Percentiles rank a stretch among this genome's conserved stretches.
These are phyloP conservation scores for Thermochaetoides thermophila DNA, from an alignment of 495 filamentous ascomycete species.

Conservation along the genomic window DNA sequence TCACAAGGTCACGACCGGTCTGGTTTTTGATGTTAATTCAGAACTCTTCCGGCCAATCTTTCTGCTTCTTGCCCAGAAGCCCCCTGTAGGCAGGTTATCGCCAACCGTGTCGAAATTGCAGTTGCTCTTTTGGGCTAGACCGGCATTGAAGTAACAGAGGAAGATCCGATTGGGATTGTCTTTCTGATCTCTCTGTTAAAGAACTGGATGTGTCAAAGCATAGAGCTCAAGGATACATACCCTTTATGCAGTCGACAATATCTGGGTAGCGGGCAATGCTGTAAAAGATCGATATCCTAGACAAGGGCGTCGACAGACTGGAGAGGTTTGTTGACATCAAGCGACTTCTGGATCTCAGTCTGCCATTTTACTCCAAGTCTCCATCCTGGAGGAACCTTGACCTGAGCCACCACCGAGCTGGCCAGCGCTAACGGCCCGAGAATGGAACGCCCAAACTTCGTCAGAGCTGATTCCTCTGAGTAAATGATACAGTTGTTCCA, in stretches of 20 bases:
- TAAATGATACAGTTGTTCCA: too few species aligned
- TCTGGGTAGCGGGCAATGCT: conserved; percentile 4
- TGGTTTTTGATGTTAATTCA: conserved; percentile 46
- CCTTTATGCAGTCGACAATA: conserved; percentile 9
- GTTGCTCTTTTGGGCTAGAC: conserved; percentile 42
- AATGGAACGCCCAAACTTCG: too few species aligned
- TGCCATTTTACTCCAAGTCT: conserved; percentile 10
- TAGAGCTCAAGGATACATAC: too few species aligned
- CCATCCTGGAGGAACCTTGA: conserved; percentile 2
- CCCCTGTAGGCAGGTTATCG: conserved; percentile 6
- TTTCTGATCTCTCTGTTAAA: not conserved
- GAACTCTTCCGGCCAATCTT: conserved; percentile 47
- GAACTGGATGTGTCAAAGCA: not conserved
- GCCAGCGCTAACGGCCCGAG: too few species aligned
- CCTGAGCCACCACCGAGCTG: too few species aligned
- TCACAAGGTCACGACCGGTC: conserved; percentile 45
- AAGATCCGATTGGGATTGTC: conserved; percentile 13
- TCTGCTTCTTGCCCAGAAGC: conserved; percentile 38
- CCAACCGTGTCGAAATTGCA: conserved; percentile 38
- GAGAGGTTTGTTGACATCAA: conserved; percentile 7
- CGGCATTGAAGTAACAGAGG: conserved; percentile 63
- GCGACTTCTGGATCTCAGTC: conserved; percentile 17
- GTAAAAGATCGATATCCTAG: conserved; percentile 15
- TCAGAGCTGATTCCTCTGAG: too few species aligned
- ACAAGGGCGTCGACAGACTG: conserved; percentile 12